Base-by-base conservation (phyloP, 2,329 filamentous ascomycete genomes). In the Arthrinium phaeospermum region DNA sequence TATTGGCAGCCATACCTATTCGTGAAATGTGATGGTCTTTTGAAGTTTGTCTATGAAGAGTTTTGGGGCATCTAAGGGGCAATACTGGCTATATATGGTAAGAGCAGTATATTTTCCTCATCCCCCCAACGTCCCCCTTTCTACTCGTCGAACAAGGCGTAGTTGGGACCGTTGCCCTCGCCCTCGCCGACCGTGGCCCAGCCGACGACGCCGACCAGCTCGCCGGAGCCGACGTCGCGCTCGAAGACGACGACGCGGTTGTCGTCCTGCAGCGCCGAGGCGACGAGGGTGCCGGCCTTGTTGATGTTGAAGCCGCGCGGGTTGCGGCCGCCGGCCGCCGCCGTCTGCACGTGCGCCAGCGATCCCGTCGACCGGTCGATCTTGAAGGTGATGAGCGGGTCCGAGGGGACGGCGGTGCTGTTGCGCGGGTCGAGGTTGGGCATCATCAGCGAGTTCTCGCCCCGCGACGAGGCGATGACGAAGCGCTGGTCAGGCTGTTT, bases 291-390 rank as follows among this genome's bases (percentile, higher is more conserved):
- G 0, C 92, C 93, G 14, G 86, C 87, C 74, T 85, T 86, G 80
- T 92, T 94, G 72, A 94, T 82, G 69, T 86, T 88, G 80, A 94
- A 92, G 53, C 92, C 91, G 30, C 93, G 87, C 0, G 93, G 93
- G 71, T 86, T 88, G 10, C 83, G 80, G 2, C 93, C 93, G 68
- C 91, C 91, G 0, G 90, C 87, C 0, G 92, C 85, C n/a, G 87
- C 86, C 41, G 90, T 84, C 76, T 92, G 87, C 3, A 89, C 79
- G 71, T 89, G 86, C 0, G 78, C 81, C 37, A 94, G 84, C 1
- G 81, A 83, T 8, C 91, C 92, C n/a, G 86, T 87, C 19, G 79
- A 74, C 1, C 78, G 72, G 76, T 90, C 81, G 75, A 94, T 87
- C 71, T 83, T 78, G 83, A 90, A 94, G 72, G 85, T 90, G 73